Evolutionary conservation across 495 filamentous ascomycete species (phyloP).

Genomic region (Schizothecium vesticola): DNA sequence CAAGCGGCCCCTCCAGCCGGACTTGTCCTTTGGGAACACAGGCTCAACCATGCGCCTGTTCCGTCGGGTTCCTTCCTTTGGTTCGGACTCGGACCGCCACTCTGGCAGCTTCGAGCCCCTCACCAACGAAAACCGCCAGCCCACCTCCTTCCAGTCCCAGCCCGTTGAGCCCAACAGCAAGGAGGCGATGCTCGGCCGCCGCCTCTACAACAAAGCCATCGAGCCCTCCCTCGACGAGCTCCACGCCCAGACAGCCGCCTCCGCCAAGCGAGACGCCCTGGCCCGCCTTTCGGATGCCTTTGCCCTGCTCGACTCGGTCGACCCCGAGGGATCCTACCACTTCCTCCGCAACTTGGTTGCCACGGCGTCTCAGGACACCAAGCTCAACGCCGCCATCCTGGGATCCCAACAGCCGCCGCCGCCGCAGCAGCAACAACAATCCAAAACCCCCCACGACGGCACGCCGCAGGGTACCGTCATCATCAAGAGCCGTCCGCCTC

Average conservation of each 20-base stretch:
- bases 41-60: conserved; percentile 87
- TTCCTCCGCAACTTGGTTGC: conserved; percentile 64
- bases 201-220: conserved; percentile 71
- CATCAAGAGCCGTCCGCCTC: conserved; percentile 32
- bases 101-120: conserved; percentile 32
- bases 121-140: conserved; percentile 41
- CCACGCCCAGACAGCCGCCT: conserved; percentile 68
- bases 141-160: conserved; percentile 19
- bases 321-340: conserved; percentile 87
- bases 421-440: conserved; percentile 1
- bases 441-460: conserved; percentile 22
- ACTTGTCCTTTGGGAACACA: conserved; percentile 85
- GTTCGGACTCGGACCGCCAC: conserved; percentile 33
- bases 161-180: conserved; percentile 58
- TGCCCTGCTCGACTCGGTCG: conserved; percentile 73
- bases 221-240: conserved; percentile 79
- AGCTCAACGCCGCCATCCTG: conserved; percentile 36
- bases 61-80: conserved; percentile 72
- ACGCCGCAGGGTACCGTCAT: conserved; percentile 44
- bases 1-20: conserved; percentile 72
- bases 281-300: conserved; percentile 77
- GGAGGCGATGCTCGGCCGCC: conserved; percentile 71
- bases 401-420: conserved; percentile 1
- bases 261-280: conserved; percentile 73
- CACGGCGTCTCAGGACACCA: conserved; percentile 37